Base-by-base conservation (phyloP, 805 yeast species). In the Starmerella sp. region DNA sequence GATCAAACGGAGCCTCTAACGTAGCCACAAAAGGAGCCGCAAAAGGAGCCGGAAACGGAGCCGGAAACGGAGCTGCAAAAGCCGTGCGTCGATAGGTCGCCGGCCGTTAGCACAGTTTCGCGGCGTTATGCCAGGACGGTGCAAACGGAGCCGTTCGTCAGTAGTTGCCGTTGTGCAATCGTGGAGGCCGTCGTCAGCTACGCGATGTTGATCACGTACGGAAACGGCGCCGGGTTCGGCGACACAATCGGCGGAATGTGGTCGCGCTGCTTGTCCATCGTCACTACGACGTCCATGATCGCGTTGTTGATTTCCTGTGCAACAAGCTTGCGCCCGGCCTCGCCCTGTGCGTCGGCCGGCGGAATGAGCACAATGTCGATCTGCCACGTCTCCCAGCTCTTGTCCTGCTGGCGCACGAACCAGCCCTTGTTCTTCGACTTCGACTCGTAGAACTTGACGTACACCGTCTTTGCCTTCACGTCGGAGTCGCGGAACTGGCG, bases 231-330 rank as follows among this genome's bases (percentile, higher is more conserved):
- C 32, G 77, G 69, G 3, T 83, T 88, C 14, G 81, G 71, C 1
- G 86, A 77, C 15, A 83, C 78, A 29, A 86, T 83, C 0, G 86
- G 84, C 3, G 95, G 95, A 2, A 86, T 80, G 60, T 83, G 89
- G 48, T 74, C 77, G 62, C 79, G 82, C 62, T 82, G 74, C 6
- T 65, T 62, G 62, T 83, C 84, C 14, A 74, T 79, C n/a, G 71
- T 66, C 14, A 77, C 75, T 37, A 79, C 68, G n/a, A 84, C 76
- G 53, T 71, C 67, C 51, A 72, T 58, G 46, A 85, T 22, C 5
- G 51, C 34, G 13, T 10, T 43, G 17, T 14, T 45, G 34, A 36
- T 17, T n/a, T 29, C 50, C 6, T 35, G 46, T 17, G 36, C 34
- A 3, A 37, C 43, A 14, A n/a, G 22, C n/a, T 37, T 53, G 34